Evolutionary conservation across 768 basidiomycete genomes (phyloP).

Genomic region (Auriscalpium microsporum): DNA sequence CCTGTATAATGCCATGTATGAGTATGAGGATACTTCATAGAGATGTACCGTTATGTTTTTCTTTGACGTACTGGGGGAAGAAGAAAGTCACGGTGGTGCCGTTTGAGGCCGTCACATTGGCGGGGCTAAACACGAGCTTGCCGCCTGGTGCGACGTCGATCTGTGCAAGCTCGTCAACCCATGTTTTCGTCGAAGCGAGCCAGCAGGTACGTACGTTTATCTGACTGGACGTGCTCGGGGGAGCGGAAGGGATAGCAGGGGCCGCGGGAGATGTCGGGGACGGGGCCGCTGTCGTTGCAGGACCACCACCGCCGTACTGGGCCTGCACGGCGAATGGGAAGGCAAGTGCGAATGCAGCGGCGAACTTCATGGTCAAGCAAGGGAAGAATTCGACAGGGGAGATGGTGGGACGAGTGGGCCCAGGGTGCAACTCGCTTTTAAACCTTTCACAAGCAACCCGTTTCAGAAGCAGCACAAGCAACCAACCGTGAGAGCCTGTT

Average conservation of each 20-base stretch:
- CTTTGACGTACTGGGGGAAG: constrained; percentile 34
- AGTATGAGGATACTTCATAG: not conserved
- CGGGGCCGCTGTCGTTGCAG: too few relatives aligned
- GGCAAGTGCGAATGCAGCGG: constrained; percentile 21
- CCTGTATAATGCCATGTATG: constrained; percentile 1
- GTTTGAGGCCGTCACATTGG: constrained; percentile 37
- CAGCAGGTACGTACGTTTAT: constrained; percentile 12
- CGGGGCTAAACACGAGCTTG: constrained; percentile 34
- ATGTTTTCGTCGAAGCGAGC: too few relatives aligned
- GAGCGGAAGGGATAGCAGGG: constrained; percentile 24
- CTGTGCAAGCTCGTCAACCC: constrained; percentile 16
- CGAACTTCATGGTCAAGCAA: constrained; percentile 24
- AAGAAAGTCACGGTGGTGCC: constrained; percentile 47
- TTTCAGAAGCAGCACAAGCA: not conserved
- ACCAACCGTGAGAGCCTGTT: not conserved
- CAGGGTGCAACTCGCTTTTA: not conserved
- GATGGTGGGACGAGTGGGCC: too few relatives aligned
- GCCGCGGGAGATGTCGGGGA: constrained; percentile 11
- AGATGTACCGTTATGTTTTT: not conserved
- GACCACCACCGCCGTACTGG: constrained; percentile 24
- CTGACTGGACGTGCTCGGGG: constrained; percentile 12
- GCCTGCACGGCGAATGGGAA: constrained; percentile 28
- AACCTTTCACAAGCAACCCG: not conserved
- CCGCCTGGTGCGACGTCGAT: constrained; percentile 35
- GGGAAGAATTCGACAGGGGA: not conserved